Percentiles rank a stretch among this genome's conserved stretches.
phyloP scores from a whole-genome alignment of 2,329 filamentous ascomycete species.

The Bipolaris oryzae region DNA sequence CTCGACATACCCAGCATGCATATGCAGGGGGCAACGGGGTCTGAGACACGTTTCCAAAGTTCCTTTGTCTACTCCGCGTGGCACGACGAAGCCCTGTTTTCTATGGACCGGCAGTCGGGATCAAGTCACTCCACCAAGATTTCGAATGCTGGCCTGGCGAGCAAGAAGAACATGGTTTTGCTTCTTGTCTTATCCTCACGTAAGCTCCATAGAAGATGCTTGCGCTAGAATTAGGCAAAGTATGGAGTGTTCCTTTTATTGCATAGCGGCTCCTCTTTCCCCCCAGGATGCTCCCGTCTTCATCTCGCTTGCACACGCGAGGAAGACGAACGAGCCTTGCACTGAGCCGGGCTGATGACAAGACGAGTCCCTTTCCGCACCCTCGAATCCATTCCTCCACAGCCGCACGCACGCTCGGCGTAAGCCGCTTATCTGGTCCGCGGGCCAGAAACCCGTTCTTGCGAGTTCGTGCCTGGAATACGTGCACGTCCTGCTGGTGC shows the following conservation, averaged over 20 bases:
- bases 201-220: neutral
- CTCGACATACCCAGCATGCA: neutral
- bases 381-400: neutral
- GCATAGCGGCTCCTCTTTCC: neutral
- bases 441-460: constrained; percentile 15
- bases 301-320: constrained; percentile 11
- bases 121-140: too few species aligned
- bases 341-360: constrained; percentile 5
- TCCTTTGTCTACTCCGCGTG: neutral
- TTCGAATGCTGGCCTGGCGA: too few species aligned
- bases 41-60: constrained; percentile 3
- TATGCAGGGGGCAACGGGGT: neutral
- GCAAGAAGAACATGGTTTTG: too few species aligned
- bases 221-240: too few species aligned
- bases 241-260: neutral
- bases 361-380: constrained; percentile 3
- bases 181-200: neutral
- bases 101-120: too few species aligned
- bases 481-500: neutral
- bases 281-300: constrained; percentile 1
- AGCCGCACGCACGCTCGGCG: too few species aligned
- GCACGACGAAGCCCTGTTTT: neutral
- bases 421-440: neutral
- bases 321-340: neutral
- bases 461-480: constrained; percentile 8